Evolutionary conservation across 768 basidiomycete species (phyloP).

Genomic region (Myochromella boudieri): DNA sequence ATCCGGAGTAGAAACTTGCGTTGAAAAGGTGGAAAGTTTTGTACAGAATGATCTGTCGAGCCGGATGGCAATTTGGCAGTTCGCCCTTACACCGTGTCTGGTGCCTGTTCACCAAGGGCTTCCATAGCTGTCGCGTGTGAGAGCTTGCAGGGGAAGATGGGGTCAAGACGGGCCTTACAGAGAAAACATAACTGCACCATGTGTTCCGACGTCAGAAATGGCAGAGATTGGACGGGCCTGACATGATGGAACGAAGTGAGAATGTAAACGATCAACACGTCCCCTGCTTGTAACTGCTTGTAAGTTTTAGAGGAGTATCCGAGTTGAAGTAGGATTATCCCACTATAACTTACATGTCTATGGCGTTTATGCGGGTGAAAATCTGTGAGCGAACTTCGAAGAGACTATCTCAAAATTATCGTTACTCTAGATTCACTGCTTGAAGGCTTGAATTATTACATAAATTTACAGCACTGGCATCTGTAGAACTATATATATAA

Average conservation of each 20-base stretch:
- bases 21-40: constrained; percentile 14
- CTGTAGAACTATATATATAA: no score
- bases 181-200: constrained; percentile 5
- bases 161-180: constrained; percentile 1
- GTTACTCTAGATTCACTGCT: no score
- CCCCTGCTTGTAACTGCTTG: no score
- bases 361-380: no score
- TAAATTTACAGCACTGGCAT: no score
- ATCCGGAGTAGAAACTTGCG: constrained; percentile 5
- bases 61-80: constrained; percentile 24
- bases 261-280: constrained; percentile 10
- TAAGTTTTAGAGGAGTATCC: no score
- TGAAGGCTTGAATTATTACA: no score
- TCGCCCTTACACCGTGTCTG: constrained; percentile 23
- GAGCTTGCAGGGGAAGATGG: constrained; percentile 10
- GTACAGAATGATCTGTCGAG: constrained; percentile 21
- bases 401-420: no score
- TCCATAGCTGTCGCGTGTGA: constrained; percentile 12
- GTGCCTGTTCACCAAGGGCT: constrained; percentile 19
- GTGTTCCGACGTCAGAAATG: constrained; percentile 14
- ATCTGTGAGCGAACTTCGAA: no score
- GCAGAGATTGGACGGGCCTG: constrained; percentile 11
- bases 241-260: constrained; percentile 11
- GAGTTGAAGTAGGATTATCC: no score
- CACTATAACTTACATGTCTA: no score